A percentile compares a stretch with the other conserved stretches of the same genome.
Conservation (phyloP, 2,329 filamentous ascomycete species). For the Teratosphaeria zuluensis region DNA sequence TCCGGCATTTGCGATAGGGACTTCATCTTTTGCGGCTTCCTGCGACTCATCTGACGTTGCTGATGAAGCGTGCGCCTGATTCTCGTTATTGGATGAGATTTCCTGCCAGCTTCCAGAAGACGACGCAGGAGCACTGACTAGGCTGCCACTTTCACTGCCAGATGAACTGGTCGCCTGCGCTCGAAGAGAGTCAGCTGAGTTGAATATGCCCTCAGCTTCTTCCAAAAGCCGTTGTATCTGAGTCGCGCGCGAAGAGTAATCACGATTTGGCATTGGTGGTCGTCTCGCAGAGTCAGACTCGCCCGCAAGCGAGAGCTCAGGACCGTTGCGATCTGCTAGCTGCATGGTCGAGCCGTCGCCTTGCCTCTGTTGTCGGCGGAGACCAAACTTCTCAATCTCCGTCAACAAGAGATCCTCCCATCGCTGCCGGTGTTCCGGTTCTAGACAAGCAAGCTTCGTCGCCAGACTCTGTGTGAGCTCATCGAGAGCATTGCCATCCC, state of each 20-base stretch:
- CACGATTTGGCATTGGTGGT: slow-evolving; percentile 39
- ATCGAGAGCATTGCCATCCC: slow-evolving; percentile 4
- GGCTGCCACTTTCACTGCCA: neutral
- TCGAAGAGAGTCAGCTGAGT: neutral
- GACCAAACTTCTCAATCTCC: slow-evolving; percentile 3
- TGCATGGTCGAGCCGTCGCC: neutral
- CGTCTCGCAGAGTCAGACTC: slow-evolving; percentile 10
- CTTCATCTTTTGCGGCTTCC: slow-evolving; percentile 9
- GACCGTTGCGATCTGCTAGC: neutral
- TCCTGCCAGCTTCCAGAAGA: neutral
- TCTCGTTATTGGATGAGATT: neutral
- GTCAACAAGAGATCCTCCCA: slow-evolving; percentile 19
- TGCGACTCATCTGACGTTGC: neutral
- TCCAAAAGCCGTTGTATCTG: slow-evolving; percentile 40
- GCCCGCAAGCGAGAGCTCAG: neutral
- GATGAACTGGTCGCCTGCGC: neutral
- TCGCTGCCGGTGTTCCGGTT: slow-evolving; percentile 12
- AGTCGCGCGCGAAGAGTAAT: slow-evolving; percentile 36
- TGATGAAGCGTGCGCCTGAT: neutral
- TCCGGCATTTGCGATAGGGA: slow-evolving; percentile 27
- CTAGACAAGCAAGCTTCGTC: slow-evolving; percentile 12
- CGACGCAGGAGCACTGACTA: neutral
- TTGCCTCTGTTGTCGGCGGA: neutral
- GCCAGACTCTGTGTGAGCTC: slow-evolving; percentile 15
- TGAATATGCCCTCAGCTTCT: slow-evolving; percentile 25